A percentile compares a stretch with the other conserved stretches of the same genome.
Evolutionary conservation across 208 protist species (phyloP).

Genomic region (Ichthyophonus hoferi): DNA sequence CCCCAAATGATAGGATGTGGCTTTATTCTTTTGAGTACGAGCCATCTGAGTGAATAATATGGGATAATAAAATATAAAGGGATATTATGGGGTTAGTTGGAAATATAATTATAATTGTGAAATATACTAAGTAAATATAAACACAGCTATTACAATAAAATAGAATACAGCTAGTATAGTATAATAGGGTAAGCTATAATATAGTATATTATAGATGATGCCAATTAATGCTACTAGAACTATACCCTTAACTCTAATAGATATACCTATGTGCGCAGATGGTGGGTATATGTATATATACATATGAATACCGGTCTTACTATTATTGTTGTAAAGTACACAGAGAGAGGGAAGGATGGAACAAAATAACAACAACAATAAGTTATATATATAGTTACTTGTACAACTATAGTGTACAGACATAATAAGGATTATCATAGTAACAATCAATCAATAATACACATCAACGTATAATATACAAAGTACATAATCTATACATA

Average conservation of each 20-base stretch:
- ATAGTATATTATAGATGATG: not conserved
- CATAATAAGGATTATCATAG: not conserved
- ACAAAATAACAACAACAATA: not conserved
- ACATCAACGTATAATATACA: not conserved
- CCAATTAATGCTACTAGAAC: too few relatives aligned
- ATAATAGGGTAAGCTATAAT: not conserved
- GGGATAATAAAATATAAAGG: not conserved
- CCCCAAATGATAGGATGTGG: constrained; percentile 90
- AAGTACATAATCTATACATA: not conserved
- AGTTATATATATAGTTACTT: not conserved
- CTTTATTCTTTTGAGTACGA: constrained; percentile 95
- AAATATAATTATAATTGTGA: not conserved
- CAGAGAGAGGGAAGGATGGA: not conserved
- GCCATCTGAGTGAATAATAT: constrained; percentile 72
- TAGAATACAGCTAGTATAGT: not conserved
- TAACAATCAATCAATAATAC: not conserved
- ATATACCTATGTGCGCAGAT: not conserved
- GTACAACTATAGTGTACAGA: not conserved
- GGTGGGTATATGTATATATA: not conserved
- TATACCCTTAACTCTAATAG: not conserved
- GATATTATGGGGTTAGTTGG: not conserved
- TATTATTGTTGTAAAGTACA: not conserved
- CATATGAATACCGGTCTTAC: not conserved
- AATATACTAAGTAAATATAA: not conserved
- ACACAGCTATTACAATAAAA: not conserved